Percentiles rank a stretch among this genome's conserved stretches.
Evolutionary conservation across 1,284 basidiomycete genomes (phyloP).

Genomic region (Ceratobasidium sp.): DNA sequence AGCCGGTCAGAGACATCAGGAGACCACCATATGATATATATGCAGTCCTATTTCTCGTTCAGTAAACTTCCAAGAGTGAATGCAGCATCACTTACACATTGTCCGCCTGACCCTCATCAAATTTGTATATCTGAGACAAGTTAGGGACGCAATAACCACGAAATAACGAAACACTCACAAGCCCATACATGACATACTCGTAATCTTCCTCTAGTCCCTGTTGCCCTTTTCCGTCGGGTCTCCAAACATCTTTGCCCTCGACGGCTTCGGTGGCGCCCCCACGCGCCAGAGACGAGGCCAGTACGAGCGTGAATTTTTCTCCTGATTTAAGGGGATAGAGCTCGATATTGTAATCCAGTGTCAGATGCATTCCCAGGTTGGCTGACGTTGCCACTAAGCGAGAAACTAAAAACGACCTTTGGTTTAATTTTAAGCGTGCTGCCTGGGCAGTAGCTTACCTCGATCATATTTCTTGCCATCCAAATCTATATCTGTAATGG

Average conservation of each 20-base stretch:
- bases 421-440: slow-evolving; percentile 1
- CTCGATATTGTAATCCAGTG: slow-evolving; percentile 90
- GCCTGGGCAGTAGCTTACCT: slow-evolving; percentile 61
- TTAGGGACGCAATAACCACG: slow-evolving; percentile 11
- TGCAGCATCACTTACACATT: slow-evolving; percentile 68
- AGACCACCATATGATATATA: slow-evolving; percentile 98
- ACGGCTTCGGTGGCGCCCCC: slow-evolving; percentile 57
- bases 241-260: slow-evolving; percentile 81
- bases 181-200: slow-evolving; percentile 99
- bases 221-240: slow-evolving; percentile 85
- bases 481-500: slow-evolving; percentile 81
- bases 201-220: slow-evolving; percentile 94
- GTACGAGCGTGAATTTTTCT: slow-evolving; percentile 83
- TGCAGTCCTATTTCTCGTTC: slow-evolving; percentile 68
- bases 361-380: slow-evolving; percentile 88
- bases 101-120: slow-evolving; percentile 85
- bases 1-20: slow-evolving; percentile 92
- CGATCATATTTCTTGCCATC: slow-evolving; percentile 98
- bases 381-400: slow-evolving; percentile 83
- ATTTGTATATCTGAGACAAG: slow-evolving; percentile 84
- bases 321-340: slow-evolving; percentile 74
- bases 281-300: slow-evolving; percentile 82
- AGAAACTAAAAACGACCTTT: slow-evolving; percentile 64
- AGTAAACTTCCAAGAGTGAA: slow-evolving; percentile 11
- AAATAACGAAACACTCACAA: slow-evolving; percentile 61